Conservation (phyloP, 2,329 filamentous ascomycete species). For the Penicillium brevicompactum region DNA sequence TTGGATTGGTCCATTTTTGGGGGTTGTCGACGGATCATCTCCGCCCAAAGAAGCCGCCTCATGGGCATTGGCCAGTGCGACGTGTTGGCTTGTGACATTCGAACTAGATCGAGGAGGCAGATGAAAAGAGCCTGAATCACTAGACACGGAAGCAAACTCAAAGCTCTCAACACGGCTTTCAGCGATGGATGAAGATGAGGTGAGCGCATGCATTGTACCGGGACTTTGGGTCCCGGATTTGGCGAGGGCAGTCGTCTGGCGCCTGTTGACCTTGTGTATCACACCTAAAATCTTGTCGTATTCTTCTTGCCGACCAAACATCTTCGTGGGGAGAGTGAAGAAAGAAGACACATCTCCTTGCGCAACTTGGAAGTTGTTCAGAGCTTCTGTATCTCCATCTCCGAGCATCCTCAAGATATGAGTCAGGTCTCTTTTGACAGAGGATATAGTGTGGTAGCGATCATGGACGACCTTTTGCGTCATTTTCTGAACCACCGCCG, state of each 20-base stretch:
- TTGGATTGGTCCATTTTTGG: slow-evolving; percentile 25
- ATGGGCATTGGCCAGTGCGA: slow-evolving; percentile 34
- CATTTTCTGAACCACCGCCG: slow-evolving; percentile 85
- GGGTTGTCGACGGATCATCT: slow-evolving; percentile 39
- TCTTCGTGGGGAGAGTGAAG: slow-evolving; percentile 78
- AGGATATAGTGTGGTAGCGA: slow-evolving; percentile 85
- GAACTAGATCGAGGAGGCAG: slow-evolving; percentile 42
- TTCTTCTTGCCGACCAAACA: slow-evolving; percentile 79
- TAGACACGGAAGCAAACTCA: slow-evolving; percentile 57
- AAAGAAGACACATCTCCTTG: slow-evolving; percentile 89
- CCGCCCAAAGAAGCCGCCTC: slow-evolving; percentile 40
- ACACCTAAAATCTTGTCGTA: slow-evolving; percentile 69
- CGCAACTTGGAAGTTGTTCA: slow-evolving; percentile 75
- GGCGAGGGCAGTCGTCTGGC: slow-evolving; percentile 51
- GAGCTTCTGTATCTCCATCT: slow-evolving; percentile 70
- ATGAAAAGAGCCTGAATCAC: slow-evolving; percentile 54
- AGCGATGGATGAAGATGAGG: slow-evolving; percentile 56
- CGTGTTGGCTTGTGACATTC: slow-evolving; percentile 31
- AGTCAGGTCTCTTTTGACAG: slow-evolving; percentile 77
- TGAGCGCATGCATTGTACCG: slow-evolving; percentile 51
- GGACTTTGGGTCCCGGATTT: slow-evolving; percentile 35
- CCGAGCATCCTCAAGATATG: slow-evolving; percentile 73
- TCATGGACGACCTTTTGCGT: slow-evolving; percentile 86
- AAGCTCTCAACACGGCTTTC: slow-evolving; percentile 52
- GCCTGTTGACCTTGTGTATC: slow-evolving; percentile 74